phyloP scores from a whole-genome alignment of 345 rosid species.

The Lepidium didymum region DNA sequence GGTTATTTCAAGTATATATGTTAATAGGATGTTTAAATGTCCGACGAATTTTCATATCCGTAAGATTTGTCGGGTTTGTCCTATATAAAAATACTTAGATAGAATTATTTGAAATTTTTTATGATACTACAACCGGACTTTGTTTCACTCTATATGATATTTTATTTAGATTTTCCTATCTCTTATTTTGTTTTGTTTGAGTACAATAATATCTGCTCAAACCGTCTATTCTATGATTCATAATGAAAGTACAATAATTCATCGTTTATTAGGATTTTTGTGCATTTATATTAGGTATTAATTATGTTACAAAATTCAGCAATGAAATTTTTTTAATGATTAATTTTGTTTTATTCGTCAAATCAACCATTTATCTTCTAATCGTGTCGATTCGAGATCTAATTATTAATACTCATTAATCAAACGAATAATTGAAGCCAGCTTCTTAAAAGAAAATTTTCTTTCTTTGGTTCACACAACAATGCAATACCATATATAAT shows the following conservation, averaged over 20 bases:
- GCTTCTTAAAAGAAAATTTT: background rate
- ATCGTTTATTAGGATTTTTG: background rate
- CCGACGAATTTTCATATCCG: too few relatives aligned
- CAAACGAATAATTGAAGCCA: background rate
- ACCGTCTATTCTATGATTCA: background rate
- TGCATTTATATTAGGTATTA: background rate
- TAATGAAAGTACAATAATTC: background rate
- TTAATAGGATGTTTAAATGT: too few relatives aligned
- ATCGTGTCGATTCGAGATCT: background rate
- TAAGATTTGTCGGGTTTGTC: too few relatives aligned
- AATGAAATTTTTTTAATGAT: background rate
- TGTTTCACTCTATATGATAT: background rate
- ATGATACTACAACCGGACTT: background rate
- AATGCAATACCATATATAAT: slow-evolving; percentile 2
- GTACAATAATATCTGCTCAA: background rate
- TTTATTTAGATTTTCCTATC: background rate
- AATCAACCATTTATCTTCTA: background rate
- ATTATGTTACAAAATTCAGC: background rate
- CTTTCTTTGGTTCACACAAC: slow-evolving; percentile 6
- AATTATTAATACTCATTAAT: background rate
- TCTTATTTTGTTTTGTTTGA: background rate
- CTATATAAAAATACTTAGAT: too few relatives aligned
- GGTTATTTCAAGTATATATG: too few relatives aligned
- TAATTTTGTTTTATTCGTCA: background rate
- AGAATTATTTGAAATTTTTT: too few relatives aligned